Evolutionary conservation across 2,329 filamentous ascomycete genomes (phyloP), one percentile per base, ranked within the genome.

Genomic region (Calonectria pseudoreteaudii): DNA sequence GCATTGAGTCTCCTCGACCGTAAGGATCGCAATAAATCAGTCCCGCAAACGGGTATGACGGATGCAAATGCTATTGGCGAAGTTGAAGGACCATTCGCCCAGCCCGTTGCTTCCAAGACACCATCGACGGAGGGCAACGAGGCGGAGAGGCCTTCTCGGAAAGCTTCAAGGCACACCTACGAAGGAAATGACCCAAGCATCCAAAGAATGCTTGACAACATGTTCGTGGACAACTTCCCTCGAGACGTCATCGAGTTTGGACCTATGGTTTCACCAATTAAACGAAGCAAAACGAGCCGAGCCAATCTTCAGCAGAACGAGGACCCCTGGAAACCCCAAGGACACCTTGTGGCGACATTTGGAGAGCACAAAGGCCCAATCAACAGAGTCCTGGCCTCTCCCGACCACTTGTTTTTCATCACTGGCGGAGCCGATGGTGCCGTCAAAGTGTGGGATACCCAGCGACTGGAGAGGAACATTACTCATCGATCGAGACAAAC

Each of bases 381-480:
- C 76, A 98, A 94, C 80, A 92, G 96, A 13, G 91, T 98, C 14
- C 88, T 94, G 2, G 91, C 95, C 10, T 93, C 97, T 2, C 95
- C 96, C 0, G 97, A 99, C 81, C 96, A 99, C 82, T 87, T 93
- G 6, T 99, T 99, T 86, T 99, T 99, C 84, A 90, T 98, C 71
- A 98, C 97, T 0, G 96, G 93, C 9, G 96, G 96, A 13, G 95
- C 98, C 80, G 97, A 99, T 84, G 95, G 97, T 3, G 92, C 91
- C 9, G 94, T 98, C 71, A 98, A 95, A 81, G 90, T 99, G 7
- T 99, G 97, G 97, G 97, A 99, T 85, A 94, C 95, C 31, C 93
- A 92, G 31, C 91, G 97, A 30, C 89, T 99, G 9, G 97, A 99
- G 85, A 93, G 95, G 56, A 98, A 98, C 82, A 92, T 98, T 65